Evolutionary conservation across 805 yeast genomes (phyloP).

Genomic region (Saturnispora ahearnii): DNA sequence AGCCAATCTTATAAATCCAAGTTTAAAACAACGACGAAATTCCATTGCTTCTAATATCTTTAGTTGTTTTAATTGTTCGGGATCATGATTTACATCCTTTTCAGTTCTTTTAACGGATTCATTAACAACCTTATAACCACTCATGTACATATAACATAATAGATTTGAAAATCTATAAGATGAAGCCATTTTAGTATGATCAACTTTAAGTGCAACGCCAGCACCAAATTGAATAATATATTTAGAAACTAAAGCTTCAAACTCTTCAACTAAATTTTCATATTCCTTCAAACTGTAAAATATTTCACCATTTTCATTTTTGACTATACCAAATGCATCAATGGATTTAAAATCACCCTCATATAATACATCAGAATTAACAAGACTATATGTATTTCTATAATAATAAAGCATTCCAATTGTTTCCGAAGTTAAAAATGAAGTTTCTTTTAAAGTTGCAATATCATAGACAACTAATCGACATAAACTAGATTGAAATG

Average conservation of each 20-base stretch:
- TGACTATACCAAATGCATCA: not conserved
- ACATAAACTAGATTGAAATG: slow-evolving; percentile 20
- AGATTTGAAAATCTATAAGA: slow-evolving; percentile 11
- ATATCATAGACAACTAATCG: slow-evolving; percentile 10
- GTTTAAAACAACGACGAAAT: slow-evolving; percentile 14
- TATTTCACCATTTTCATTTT: not conserved
- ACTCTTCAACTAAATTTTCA: slow-evolving; percentile 16
- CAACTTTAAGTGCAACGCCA: slow-evolving; percentile 2
- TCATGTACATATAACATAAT: slow-evolving; percentile 17
- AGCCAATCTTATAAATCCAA: slow-evolving; percentile 16
- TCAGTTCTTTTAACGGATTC: slow-evolving; percentile 5
- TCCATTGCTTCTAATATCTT: slow-evolving; percentile 12
- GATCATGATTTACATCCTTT: not conserved
- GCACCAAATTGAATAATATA: slow-evolving; percentile 4
- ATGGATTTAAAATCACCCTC: not conserved
- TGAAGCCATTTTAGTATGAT: not conserved
- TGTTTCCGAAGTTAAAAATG: not conserved
- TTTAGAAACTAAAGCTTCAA: slow-evolving; percentile 14
- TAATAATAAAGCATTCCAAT: slow-evolving; percentile 9
- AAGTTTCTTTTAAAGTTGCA: slow-evolving; percentile 8
- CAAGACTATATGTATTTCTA: slow-evolving; percentile 10
- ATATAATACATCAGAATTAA: not conserved
- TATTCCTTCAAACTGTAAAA: slow-evolving; percentile 9
- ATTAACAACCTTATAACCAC: slow-evolving; percentile 10
- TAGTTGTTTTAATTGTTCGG: slow-evolving; percentile 10